Conservation (phyloP, 164 flowering plant genomes). For the Vitis cinerea region DNA sequence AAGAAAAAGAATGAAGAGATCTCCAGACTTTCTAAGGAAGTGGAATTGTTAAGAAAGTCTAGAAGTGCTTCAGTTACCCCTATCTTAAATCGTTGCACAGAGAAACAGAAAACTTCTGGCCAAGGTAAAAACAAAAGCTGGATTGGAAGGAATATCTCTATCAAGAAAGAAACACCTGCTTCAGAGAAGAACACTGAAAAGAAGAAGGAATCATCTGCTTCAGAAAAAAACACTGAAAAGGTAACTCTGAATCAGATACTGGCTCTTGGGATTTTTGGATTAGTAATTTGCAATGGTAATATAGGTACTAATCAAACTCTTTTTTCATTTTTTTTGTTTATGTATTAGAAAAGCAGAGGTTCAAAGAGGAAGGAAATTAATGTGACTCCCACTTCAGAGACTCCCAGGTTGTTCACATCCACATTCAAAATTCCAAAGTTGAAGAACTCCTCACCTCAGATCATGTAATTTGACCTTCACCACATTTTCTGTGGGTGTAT, state of each 20-base stretch:
- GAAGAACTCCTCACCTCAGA: slow-evolving; percentile 29
- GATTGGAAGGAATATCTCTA: slow-evolving; percentile 5
- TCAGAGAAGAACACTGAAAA: slow-evolving; percentile 17
- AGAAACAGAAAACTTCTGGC: slow-evolving; percentile 14
- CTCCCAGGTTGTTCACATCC: slow-evolving; percentile 63
- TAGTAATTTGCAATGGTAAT: not conserved
- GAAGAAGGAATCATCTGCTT: slow-evolving; percentile 1
- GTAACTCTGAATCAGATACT: slow-evolving; percentile 2
- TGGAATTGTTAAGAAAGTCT: slow-evolving; percentile 42
- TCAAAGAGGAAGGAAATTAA: slow-evolving; percentile 50
- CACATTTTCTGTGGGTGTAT: not conserved
- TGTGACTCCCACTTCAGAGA: slow-evolving; percentile 22
- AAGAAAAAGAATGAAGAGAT: slow-evolving; percentile 39
- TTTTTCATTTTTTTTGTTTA: not conserved
- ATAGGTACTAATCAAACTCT: not conserved
- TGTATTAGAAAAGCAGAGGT: slow-evolving; percentile 39
- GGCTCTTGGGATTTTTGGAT: not conserved
- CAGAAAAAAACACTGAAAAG: no score
- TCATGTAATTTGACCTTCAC: not conserved
- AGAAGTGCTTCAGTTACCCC: slow-evolving; percentile 39
- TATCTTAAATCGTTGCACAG: slow-evolving; percentile 32
- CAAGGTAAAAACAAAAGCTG: slow-evolving; percentile 10
- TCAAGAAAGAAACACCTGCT: slow-evolving; percentile 36
- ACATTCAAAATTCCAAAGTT: slow-evolving; percentile 71
- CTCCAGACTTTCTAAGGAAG: slow-evolving; percentile 45